These are phyloP conservation scores for Leccinum solheimii DNA, from an alignment of 1,284 basidiomycete species.

Conservation along the genomic window DNA sequence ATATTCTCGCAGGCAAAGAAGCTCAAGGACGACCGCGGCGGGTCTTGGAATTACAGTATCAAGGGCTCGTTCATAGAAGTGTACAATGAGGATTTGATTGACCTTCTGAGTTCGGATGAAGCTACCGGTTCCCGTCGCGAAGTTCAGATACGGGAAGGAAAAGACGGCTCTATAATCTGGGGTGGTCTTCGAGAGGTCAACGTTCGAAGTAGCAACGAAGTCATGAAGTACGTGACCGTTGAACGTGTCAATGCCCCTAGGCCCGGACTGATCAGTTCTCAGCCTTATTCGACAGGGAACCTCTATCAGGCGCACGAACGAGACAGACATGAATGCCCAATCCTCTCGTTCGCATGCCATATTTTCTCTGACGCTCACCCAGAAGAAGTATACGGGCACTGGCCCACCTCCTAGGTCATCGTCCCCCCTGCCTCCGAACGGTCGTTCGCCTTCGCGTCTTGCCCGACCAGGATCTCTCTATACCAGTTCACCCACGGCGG, in stretches of 20 bases:
- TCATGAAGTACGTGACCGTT: slow-evolving; percentile 75
- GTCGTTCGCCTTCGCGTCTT: slow-evolving; percentile 76
- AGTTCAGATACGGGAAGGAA: slow-evolving; percentile 96
- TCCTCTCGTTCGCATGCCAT: slow-evolving; percentile 98
- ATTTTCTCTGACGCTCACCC: slow-evolving; percentile 92
- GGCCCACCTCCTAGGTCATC: slow-evolving; percentile 68
- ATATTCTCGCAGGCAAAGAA: slow-evolving; percentile 83
- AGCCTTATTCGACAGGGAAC: slow-evolving; percentile 86
- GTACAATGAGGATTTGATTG: slow-evolving; percentile 97
- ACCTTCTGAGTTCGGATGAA: slow-evolving; percentile 77
- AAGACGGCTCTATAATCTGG: slow-evolving; percentile 97
- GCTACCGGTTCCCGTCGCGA: slow-evolving; percentile 66
- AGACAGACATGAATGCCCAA: slow-evolving; percentile 99
- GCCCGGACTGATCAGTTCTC: slow-evolving; percentile 24
- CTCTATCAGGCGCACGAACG: slow-evolving; percentile 88
- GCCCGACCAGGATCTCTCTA: slow-evolving; percentile 75
- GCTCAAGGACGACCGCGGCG: slow-evolving; percentile 72
- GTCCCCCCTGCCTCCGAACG: slow-evolving; percentile 68
- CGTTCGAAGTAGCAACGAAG: slow-evolving; percentile 81
- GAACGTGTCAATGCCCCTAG: slow-evolving; percentile 3
- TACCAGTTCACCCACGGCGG: slow-evolving; percentile 40
- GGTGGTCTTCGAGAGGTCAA: slow-evolving; percentile 89
- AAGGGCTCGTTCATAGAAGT: slow-evolving; percentile 94
- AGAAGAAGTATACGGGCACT: slow-evolving; percentile 76
- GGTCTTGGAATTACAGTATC: slow-evolving; percentile 70